Conservation (phyloP, 768 basidiomycete species). For the Podaxis carcinomalis region DNA sequence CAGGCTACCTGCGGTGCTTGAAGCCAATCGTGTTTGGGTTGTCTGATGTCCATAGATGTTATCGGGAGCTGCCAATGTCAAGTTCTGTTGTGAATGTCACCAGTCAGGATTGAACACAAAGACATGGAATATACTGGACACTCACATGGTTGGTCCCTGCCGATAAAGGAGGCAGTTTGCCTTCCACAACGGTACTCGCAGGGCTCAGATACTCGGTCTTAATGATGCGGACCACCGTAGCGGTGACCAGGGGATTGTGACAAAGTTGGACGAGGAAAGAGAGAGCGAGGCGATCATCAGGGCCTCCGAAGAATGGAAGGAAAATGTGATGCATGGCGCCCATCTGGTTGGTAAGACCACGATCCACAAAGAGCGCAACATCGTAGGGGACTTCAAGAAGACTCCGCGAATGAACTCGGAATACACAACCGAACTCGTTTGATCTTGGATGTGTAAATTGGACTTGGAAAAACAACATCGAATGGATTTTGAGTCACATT, state of each 20-base stretch:
- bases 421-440: slow-evolving; percentile 53
- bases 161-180: slow-evolving; percentile 13
- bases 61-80: slow-evolving; percentile 54
- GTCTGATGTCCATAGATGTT: slow-evolving; percentile 66
- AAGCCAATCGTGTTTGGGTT: slow-evolving; percentile 65
- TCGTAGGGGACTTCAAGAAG: slow-evolving; percentile 69
- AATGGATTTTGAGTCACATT: slow-evolving; percentile 59
- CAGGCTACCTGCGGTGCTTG: slow-evolving; percentile 79
- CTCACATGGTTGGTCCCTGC: not conserved
- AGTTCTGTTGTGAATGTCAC: slow-evolving; percentile 1
- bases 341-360: slow-evolving; percentile 38
- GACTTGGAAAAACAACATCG: slow-evolving; percentile 70
- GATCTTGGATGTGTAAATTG: slow-evolving; percentile 36
- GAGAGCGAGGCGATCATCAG: slow-evolving; percentile 87
- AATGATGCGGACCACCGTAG: slow-evolving; percentile 66
- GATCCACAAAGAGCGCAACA: slow-evolving; percentile 84
- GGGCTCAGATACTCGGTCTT: slow-evolving; percentile 37
- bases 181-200: slow-evolving; percentile 23
- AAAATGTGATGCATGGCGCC: slow-evolving; percentile 57
- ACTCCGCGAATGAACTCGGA: slow-evolving; percentile 84
- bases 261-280: slow-evolving; percentile 79
- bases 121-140: not conserved
- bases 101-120: not conserved
- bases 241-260: slow-evolving; percentile 53
- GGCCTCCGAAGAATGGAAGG: slow-evolving; percentile 90